These are phyloP conservation scores for Lepidium campestre DNA, from an alignment of 441 rosid genomes.

Conservation along the genomic window DNA sequence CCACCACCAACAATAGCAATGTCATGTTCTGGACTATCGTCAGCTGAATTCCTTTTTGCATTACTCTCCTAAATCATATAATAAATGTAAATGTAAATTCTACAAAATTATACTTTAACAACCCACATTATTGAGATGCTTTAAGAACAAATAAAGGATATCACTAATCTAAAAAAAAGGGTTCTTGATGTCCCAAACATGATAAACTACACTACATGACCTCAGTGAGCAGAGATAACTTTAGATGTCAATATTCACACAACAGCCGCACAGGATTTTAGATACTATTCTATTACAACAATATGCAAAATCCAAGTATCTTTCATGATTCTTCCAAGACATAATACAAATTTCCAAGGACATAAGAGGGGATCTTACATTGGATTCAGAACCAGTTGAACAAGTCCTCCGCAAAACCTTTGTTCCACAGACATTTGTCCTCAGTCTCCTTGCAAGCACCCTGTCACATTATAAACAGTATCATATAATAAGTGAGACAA, in stretches of 20 bases:
- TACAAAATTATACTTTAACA: neutral
- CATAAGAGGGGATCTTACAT: conserved; percentile 25
- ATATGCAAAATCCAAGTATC: neutral
- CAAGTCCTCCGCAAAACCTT: conserved; percentile 30
- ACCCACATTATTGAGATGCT: neutral
- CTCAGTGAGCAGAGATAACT: neutral
- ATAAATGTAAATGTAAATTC: neutral
- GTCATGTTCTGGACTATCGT: conserved; percentile 48
- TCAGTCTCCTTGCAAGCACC: conserved; percentile 31
- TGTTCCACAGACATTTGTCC: conserved; percentile 24
- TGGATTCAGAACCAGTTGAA: conserved; percentile 25
- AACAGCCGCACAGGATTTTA: neutral
- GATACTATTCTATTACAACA: neutral
- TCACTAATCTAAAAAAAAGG: neutral
- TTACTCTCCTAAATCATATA: conserved; percentile 31
- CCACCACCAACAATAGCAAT: conserved; percentile 95
- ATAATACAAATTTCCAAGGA: neutral
- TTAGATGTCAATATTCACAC: neutral
- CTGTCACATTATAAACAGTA: conserved; percentile 26
- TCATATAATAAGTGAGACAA: neutral
- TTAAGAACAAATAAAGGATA: neutral
- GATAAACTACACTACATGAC: neutral
- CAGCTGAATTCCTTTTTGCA: conserved; percentile 25
- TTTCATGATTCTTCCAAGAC: neutral
- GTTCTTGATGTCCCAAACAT: neutral